A percentile compares a stretch with the other conserved stretches of the same genome.
These are phyloP conservation scores for Cercospora janseana DNA, from an alignment of 2,329 filamentous ascomycete species.

Conservation along the genomic window DNA sequence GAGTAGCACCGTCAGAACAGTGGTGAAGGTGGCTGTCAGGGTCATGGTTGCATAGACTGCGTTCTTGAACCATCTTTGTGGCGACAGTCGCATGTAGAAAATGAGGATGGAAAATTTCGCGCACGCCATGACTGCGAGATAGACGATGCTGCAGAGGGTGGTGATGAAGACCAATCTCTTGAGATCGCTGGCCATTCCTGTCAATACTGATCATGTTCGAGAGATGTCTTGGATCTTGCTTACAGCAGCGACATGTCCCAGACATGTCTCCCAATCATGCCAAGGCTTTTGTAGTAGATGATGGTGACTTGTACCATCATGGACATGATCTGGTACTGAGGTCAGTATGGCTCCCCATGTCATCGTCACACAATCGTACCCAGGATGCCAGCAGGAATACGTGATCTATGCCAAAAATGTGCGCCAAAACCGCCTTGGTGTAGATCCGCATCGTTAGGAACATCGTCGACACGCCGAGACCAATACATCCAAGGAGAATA, in stretches of 20 bases:
- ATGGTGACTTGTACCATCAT: conserved; percentile 18
- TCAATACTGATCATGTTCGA: too few species aligned
- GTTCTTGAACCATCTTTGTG: conserved; percentile 18
- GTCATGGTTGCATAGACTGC: conserved; percentile 17
- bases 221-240: not conserved
- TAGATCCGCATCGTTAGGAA: conserved; percentile 19
- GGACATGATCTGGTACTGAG: conserved; percentile 12
- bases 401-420: conserved; percentile 21
- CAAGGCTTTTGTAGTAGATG: conserved; percentile 8
- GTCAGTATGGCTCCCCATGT: not conserved
- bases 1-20: conserved; percentile 10
- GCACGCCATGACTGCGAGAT: conserved; percentile 18
- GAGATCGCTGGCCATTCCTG: not conserved
- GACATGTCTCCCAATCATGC: conserved; percentile 18
- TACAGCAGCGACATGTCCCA: conserved; percentile 14
- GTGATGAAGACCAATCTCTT: conserved; percentile 11
- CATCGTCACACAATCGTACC: not conserved
- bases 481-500: conserved; percentile 15
- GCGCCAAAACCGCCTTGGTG: conserved; percentile 22
- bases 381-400: conserved; percentile 18
- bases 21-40: conserved; percentile 15
- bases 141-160: conserved; percentile 12
- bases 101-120: conserved; percentile 21
- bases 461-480: conserved; percentile 18
- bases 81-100: conserved; percentile 19